A percentile compares a stretch with the other conserved stretches of the same genome.
Conservation (phyloP, 192 early-diverging fungal species). For the Pilaira anomala region DNA sequence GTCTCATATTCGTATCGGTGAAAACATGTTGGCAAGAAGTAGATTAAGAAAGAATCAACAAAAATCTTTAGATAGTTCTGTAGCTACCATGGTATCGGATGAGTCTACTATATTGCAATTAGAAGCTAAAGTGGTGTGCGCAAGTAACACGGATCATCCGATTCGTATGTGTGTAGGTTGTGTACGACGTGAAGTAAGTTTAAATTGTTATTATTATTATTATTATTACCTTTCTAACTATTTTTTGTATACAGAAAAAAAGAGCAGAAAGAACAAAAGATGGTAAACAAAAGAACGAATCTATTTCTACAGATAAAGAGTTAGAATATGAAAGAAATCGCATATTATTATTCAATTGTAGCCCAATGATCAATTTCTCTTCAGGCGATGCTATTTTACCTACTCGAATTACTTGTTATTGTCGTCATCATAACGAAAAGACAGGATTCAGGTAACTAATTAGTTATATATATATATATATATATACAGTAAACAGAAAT, state of each 20-base stretch:
- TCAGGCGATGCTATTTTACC: constrained; percentile 87
- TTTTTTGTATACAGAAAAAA: constrained; percentile 46
- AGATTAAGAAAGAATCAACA: constrained; percentile 48
- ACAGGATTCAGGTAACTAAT: constrained; percentile 71
- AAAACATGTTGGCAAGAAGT: constrained; percentile 79
- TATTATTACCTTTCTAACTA: background rate
- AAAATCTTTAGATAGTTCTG: constrained; percentile 22
- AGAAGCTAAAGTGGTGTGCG: constrained; percentile 84
- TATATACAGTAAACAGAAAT: background rate
- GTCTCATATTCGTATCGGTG: constrained; percentile 83
- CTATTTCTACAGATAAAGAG: constrained; percentile 20
- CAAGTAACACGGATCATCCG: constrained; percentile 69
- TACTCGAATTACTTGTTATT: constrained; percentile 94
- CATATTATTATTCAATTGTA: constrained; percentile 88
- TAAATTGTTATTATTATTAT: no score
- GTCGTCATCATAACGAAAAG: constrained; percentile 93
- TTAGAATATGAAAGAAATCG: constrained; percentile 60
- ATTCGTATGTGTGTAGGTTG: constrained; percentile 82
- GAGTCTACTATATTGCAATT: constrained; percentile 59
- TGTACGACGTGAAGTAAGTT: constrained; percentile 70
- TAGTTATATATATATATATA: constrained; percentile 1
- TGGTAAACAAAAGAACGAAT: constrained; percentile 36
- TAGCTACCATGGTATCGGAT: constrained; percentile 39
- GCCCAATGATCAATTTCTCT: constrained; percentile 80
- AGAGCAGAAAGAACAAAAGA: constrained; percentile 64